Evolutionary conservation across 2,329 filamentous ascomycete genomes (phyloP).

Genomic region (Trichophyton schoenleinii): DNA sequence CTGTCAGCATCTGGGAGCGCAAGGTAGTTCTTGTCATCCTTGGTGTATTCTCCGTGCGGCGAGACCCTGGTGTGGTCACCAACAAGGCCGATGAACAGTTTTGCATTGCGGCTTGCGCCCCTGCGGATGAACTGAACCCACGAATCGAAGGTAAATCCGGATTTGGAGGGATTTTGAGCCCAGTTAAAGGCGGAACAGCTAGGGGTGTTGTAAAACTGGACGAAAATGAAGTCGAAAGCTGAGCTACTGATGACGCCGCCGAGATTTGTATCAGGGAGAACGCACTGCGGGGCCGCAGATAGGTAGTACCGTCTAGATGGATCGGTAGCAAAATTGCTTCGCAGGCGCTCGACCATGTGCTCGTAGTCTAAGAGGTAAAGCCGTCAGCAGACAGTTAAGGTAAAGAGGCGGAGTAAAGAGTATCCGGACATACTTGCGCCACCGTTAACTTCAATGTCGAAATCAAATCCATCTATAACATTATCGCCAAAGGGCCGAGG

Average conservation of each 20-base stretch:
- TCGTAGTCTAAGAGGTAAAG: neutral
- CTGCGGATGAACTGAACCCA: conserved; percentile 33
- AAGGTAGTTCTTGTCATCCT: conserved; percentile 33
- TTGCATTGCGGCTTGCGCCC: conserved; percentile 33
- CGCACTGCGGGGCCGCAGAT: conserved; percentile 43
- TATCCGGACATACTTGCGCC: conserved; percentile 18
- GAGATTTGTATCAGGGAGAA: conserved; percentile 37
- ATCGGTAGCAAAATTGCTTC: conserved; percentile 12
- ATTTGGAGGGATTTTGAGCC: conserved; percentile 21
- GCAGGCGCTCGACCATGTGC: neutral
- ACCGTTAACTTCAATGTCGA: conserved; percentile 33
- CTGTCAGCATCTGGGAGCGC: conserved; percentile 33
- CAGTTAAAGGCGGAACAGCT: conserved; percentile 39
- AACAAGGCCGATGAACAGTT: conserved; percentile 43
- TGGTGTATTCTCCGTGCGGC: conserved; percentile 15
- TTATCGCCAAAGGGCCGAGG: conserved; percentile 38
- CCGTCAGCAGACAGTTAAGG: neutral
- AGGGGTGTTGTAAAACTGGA: conserved; percentile 45
- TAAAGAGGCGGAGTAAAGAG: neutral
- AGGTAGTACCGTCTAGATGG: conserved; percentile 34
- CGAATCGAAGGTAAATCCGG: conserved; percentile 34
- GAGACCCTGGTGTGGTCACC: conserved; percentile 17
- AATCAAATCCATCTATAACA: conserved; percentile 41
- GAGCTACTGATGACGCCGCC: conserved; percentile 33
- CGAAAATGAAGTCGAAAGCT: conserved; percentile 42